Evolutionary conservation across 805 yeast species (phyloP).

Genomic region (Candida argentea): DNA sequence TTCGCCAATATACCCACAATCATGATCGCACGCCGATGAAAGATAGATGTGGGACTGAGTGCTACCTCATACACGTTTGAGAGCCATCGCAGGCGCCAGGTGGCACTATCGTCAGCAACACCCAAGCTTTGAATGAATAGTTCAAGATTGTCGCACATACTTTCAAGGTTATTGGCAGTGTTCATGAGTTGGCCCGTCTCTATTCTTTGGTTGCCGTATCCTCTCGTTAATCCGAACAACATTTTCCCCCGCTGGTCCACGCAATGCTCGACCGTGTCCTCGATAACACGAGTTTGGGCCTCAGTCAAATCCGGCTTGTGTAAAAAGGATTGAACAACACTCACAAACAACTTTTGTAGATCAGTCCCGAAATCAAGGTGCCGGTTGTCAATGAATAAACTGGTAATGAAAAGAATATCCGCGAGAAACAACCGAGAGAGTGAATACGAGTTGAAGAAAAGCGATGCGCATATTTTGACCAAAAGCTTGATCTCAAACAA

Average conservation of each 20-base stretch:
- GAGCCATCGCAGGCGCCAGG: slow-evolving; percentile 60
- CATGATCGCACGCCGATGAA: slow-evolving; percentile 59
- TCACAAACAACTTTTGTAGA: slow-evolving; percentile 51
- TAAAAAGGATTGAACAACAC: slow-evolving; percentile 60
- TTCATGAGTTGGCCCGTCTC: slow-evolving; percentile 28
- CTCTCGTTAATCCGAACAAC: slow-evolving; percentile 60
- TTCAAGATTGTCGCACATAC: slow-evolving; percentile 45
- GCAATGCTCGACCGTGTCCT: slow-evolving; percentile 35
- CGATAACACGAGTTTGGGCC: slow-evolving; percentile 30
- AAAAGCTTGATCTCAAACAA: slow-evolving; percentile 68
- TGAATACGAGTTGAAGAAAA: slow-evolving; percentile 61
- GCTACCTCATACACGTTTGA: slow-evolving; percentile 56
- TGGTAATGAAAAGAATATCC: slow-evolving; percentile 58
- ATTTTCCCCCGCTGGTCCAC: slow-evolving; percentile 58
- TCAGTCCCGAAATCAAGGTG: slow-evolving; percentile 48
- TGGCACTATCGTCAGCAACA: slow-evolving; percentile 33
- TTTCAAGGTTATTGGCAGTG: slow-evolving; percentile 41
- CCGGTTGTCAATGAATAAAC: slow-evolving; percentile 47
- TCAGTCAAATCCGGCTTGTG: slow-evolving; percentile 42
- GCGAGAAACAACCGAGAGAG: slow-evolving; percentile 58
- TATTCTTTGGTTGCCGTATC: slow-evolving; percentile 17
- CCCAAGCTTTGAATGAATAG: slow-evolving; percentile 42
- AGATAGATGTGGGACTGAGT: slow-evolving; percentile 42
- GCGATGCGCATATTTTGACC: slow-evolving; percentile 48
- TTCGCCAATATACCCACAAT: slow-evolving; percentile 61